phyloP scores from a whole-genome alignment of 2,329 filamentous ascomycete genomes.

The Acrodontium crateriforme region DNA sequence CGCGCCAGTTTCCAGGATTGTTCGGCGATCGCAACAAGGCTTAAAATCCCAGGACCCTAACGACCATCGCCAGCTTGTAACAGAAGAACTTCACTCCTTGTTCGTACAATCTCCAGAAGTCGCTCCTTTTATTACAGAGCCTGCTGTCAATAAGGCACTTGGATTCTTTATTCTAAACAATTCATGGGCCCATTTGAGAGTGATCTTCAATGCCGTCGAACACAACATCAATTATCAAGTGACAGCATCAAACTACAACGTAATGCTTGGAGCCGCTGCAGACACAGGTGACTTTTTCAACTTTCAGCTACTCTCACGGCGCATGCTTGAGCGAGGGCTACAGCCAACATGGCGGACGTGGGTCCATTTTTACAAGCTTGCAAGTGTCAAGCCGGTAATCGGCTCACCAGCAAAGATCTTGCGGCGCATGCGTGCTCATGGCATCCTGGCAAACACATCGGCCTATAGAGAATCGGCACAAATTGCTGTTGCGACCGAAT shows the following conservation, averaged over 20 bases:
- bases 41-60: not conserved
- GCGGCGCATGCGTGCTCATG: conserved; percentile 11
- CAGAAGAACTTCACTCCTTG: conserved; percentile 7
- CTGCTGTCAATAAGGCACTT: conserved; percentile 10
- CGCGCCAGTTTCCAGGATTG: not conserved
- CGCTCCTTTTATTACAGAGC: conserved; percentile 6
- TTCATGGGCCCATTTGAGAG: conserved; percentile 10
- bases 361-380: conserved; percentile 12
- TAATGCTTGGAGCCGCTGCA: conserved; percentile 12
- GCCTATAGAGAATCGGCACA: conserved; percentile 5
- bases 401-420: too few species aligned
- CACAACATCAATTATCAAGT: conserved; percentile 6
- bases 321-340: conserved; percentile 12
- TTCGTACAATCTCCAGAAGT: conserved; percentile 5
- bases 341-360: conserved; percentile 12
- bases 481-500: conserved; percentile 6
- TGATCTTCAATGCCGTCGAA: conserved; percentile 8
- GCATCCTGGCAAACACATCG: conserved; percentile 8
- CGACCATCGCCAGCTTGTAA: conserved; percentile 9
- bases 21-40: not conserved
- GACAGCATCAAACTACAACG: conserved; percentile 9
- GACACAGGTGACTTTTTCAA: conserved; percentile 13
- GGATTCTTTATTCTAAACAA: conserved; percentile 9
- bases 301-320: conserved; percentile 12
- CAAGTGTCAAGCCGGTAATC: too few species aligned